These are phyloP conservation scores for Paramecium tetraurelia DNA, from an alignment of 73 alveolate species.

Conservation along the genomic window DNA sequence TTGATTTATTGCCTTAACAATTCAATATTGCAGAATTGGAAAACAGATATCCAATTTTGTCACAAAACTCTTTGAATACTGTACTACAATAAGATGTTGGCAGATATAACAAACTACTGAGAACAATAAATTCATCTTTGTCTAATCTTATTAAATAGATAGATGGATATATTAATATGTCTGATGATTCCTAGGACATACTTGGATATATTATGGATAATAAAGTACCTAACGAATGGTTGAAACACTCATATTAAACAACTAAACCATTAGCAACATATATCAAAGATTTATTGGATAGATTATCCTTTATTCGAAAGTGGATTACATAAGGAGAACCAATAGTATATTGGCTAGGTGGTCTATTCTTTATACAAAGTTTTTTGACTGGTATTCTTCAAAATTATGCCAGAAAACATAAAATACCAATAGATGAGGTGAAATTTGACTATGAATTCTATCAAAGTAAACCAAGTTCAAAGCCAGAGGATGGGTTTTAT, in stretches of 20 bases:
- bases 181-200: constrained; percentile 86
- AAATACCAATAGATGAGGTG: constrained; percentile 94
- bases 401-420: constrained; percentile 94
- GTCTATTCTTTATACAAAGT: constrained; percentile 88
- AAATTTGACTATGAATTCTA: constrained; percentile 72
- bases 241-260: constrained; percentile 80
- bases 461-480: neutral
- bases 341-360: constrained; percentile 93
- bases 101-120: constrained; percentile 81
- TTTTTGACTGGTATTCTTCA: constrained; percentile 77
- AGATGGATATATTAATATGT: constrained; percentile 88
- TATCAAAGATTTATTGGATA: constrained; percentile 82
- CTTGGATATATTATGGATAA: constrained; percentile 78
- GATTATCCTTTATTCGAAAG: constrained; percentile 89
- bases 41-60: constrained; percentile 83
- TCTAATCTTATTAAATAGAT: constrained; percentile 80
- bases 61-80: constrained; percentile 89
- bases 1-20: constrained; percentile 74
- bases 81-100: constrained; percentile 88
- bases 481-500: constrained; percentile 17
- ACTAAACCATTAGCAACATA: constrained; percentile 86
- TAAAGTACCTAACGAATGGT: constrained; percentile 88
- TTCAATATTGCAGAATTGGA: constrained; percentile 82
- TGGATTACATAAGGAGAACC: constrained; percentile 98
- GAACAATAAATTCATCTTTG: constrained; percentile 79